phyloP scores from a whole-genome alignment of 1,139 yeast species.

The Debaryomycetaceae sp. region DNA sequence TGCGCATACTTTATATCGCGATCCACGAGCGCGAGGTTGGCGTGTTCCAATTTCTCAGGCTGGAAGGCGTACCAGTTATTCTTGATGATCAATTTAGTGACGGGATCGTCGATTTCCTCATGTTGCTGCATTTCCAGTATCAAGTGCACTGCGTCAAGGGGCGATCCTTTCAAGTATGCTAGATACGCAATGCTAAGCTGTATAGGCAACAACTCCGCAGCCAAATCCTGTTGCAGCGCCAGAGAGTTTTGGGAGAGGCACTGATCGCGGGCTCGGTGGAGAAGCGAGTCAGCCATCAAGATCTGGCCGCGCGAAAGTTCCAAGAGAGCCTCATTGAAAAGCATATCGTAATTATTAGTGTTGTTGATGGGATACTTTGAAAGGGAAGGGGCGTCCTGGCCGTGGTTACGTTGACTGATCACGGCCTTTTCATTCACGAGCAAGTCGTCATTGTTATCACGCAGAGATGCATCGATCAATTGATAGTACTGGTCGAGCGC shows the following conservation, averaged over 20 bases:
- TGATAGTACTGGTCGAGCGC: conserved; percentile 47
- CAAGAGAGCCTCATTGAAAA: conserved; percentile 60
- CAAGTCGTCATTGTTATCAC: conserved; percentile 43
- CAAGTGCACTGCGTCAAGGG: conserved; percentile 6
- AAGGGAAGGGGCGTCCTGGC: conserved; percentile 1
- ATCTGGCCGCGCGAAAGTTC: conserved; percentile 35
- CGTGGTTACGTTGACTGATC: conserved; percentile 37
- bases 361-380: conserved; percentile 6
- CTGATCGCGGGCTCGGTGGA: conserved; percentile 40
- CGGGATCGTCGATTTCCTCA: conserved; percentile 15
- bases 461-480: conserved; percentile 25
- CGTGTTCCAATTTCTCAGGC: conserved; percentile 3
- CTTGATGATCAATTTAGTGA: conserved; percentile 21
- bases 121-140: conserved; percentile 6
- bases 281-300: conserved; percentile 30
- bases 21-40: conserved; percentile 25
- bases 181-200: conserved; percentile 62
- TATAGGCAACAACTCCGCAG: conserved; percentile 50
- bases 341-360: conserved; percentile 21
- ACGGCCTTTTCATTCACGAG: conserved; percentile 63
- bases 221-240: conserved; percentile 28
- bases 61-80: conserved; percentile 21
- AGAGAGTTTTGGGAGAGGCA: conserved; percentile 28
- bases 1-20: conserved; percentile 31
- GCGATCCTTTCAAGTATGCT: conserved; percentile 36